These are phyloP conservation scores for Ceratocystis alfenasii DNA, from an alignment of 2,329 filamentous ascomycete species.

Conservation along the genomic window DNA sequence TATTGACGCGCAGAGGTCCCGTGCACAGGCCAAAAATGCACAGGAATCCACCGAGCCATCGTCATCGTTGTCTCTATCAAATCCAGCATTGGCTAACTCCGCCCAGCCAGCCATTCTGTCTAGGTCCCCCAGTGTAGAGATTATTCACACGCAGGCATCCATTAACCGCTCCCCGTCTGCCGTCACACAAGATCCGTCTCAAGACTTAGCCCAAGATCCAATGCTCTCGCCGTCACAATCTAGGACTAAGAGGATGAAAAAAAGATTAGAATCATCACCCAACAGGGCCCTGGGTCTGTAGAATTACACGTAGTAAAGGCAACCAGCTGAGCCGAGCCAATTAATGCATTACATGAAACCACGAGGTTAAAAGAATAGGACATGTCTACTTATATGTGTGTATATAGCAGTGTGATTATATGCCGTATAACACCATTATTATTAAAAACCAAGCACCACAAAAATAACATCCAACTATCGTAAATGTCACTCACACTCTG, in stretches of 20 bases:
- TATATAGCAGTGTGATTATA: background rate
- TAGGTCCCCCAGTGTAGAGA: background rate
- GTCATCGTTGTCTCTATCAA: conserved; percentile 1
- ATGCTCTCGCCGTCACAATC: background rate
- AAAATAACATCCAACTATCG: background rate
- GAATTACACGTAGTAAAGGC: background rate
- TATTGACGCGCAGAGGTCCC: conserved; percentile 55
- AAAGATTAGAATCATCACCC: conserved; percentile 9
- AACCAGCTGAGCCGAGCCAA: background rate
- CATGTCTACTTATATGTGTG: no score
- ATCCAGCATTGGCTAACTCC: background rate
- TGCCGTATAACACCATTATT: background rate
- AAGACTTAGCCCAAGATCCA: background rate
- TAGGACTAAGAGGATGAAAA: background rate
- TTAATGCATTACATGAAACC: background rate
- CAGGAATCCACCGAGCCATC: background rate
- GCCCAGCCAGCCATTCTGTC: background rate
- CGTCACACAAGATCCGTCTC: background rate
- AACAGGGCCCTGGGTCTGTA: conserved; percentile 4
- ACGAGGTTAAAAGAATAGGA: no score
- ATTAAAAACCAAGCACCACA: background rate
- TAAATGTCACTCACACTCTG: background rate
- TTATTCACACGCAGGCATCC: background rate
- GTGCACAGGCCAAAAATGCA: conserved; percentile 25
- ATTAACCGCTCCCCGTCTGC: background rate